Conservation (phyloP, 805 yeast species). For the Myxozyma lipomycoides region DNA sequence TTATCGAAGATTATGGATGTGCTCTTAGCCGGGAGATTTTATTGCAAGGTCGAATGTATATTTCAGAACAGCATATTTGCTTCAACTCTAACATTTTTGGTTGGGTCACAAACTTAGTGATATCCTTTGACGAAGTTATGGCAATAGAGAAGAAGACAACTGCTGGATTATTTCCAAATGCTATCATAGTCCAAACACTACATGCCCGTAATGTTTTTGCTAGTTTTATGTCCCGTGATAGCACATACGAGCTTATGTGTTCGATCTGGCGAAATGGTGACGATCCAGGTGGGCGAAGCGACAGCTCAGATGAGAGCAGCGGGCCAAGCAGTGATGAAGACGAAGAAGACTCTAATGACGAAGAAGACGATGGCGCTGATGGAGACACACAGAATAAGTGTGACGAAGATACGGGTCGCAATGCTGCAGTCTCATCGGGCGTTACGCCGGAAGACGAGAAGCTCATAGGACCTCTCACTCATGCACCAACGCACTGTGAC, state of each 20-base stretch:
- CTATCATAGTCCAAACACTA: constrained; percentile 65
- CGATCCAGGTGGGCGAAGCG: constrained; percentile 8
- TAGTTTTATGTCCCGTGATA: constrained; percentile 77
- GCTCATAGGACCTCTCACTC: constrained; percentile 58
- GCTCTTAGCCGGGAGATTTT: constrained; percentile 83
- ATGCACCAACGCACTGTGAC: constrained; percentile 53
- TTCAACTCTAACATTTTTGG: constrained; percentile 85
- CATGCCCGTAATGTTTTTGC: constrained; percentile 74
- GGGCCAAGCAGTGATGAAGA: constrained; percentile 38
- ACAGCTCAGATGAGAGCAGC: constrained; percentile 6
- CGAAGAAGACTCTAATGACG: constrained; percentile 32
- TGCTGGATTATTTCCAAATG: constrained; percentile 88
- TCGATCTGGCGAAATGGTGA: constrained; percentile 57
- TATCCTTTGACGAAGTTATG: constrained; percentile 66
- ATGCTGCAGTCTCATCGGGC: constrained; percentile 6
- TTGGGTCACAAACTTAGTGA: constrained; percentile 78
- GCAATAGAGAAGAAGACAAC: constrained; percentile 77
- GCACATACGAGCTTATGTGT: constrained; percentile 65
- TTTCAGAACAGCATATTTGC: constrained; percentile 73
- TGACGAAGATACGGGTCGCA: constrained; percentile 5
- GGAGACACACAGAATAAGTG: no score
- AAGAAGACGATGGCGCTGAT: constrained; percentile 27
- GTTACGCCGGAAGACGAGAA: constrained; percentile 36
- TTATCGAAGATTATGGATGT: constrained; percentile 85
- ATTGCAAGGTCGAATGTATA: constrained; percentile 80